phyloP scores from a whole-genome alignment of 768 basidiomycete genomes.

The Lactarius vividus region DNA sequence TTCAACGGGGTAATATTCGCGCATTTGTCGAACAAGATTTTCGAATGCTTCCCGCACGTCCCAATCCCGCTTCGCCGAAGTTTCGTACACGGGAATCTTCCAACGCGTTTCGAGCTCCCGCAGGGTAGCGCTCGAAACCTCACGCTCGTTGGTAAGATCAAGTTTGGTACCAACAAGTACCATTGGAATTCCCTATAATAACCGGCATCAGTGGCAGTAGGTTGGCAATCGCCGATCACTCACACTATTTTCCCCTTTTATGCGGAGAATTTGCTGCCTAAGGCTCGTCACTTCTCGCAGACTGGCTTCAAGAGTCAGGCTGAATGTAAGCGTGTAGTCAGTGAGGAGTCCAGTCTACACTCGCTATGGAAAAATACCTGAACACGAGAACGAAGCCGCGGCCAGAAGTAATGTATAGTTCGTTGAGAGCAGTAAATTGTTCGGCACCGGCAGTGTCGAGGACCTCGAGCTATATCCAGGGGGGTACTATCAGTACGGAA shows the following conservation, averaged over 20 bases:
- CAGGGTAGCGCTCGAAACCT: constrained; percentile 64
- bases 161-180: constrained; percentile 85
- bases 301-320: constrained; percentile 78
- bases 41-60: constrained; percentile 77
- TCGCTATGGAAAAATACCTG: constrained; percentile 44
- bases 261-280: constrained; percentile 76
- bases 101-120: constrained; percentile 62
- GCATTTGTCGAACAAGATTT: constrained; percentile 74
- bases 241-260: constrained; percentile 70
- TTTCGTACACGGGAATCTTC: constrained; percentile 80
- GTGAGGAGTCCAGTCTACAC: neutral
- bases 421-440: constrained; percentile 77
- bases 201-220: neutral
- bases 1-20: constrained; percentile 56
- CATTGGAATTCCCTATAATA: constrained; percentile 61
- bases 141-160: constrained; percentile 77
- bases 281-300: constrained; percentile 77
- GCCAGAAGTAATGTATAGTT: constrained; percentile 78
- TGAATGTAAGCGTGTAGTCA: constrained; percentile 32
- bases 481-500: constrained; percentile 1
- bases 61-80: constrained; percentile 85
- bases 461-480: constrained; percentile 60
- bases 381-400: constrained; percentile 83
- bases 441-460: constrained; percentile 85
- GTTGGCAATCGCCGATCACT: constrained; percentile 25